phyloP scores from a whole-genome alignment of 2,329 filamentous ascomycete genomes.

The Arthroderma sp. region DNA sequence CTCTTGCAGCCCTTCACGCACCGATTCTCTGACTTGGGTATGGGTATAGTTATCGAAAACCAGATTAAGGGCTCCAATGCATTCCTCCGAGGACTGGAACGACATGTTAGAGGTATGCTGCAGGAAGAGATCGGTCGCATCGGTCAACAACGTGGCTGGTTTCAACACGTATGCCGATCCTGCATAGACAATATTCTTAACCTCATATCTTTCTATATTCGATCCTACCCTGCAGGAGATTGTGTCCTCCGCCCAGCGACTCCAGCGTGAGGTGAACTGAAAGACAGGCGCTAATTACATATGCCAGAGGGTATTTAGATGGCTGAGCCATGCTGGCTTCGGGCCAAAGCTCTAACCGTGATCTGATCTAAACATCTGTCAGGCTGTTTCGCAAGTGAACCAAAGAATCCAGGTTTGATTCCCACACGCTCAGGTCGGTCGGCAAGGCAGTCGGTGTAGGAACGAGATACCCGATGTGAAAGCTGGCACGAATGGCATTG shows the following conservation, averaged over 20 bases:
- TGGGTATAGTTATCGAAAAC: no score
- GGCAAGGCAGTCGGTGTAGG: no score
- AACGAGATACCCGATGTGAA: no score
- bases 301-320: not conserved
- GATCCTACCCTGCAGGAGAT: not conserved
- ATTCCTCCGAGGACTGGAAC: no score
- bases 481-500: no score
- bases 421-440: not conserved
- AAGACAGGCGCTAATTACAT: not conserved
- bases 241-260: not conserved
- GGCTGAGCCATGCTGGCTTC: not conserved
- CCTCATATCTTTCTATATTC: not conserved
- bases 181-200: not conserved
- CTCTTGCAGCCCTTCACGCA: no score
- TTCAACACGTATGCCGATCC: not conserved
- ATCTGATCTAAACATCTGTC: not conserved
- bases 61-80: no score
- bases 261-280: not conserved
- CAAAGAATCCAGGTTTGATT: not conserved
- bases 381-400: not conserved
- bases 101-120: no score
- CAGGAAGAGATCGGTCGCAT: no score
- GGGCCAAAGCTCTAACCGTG: not conserved
- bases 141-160: no score
- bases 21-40: no score